Conservation (phyloP, 805 yeast species). For the Pichia exigua region DNA sequence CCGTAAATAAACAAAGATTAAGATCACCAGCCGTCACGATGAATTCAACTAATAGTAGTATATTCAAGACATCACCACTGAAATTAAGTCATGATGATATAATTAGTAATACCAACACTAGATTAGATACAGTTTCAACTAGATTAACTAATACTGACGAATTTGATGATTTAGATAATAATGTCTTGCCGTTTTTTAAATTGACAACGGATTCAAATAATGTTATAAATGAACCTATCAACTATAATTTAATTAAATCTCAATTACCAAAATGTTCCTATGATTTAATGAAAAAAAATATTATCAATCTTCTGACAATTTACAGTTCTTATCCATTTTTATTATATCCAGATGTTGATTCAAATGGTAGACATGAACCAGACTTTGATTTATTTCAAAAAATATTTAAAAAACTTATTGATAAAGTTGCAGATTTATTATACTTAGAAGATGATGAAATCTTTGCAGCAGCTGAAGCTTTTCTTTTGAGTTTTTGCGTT, state of each 20-base stretch:
- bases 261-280: not conserved
- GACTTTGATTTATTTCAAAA: constrained; percentile 16
- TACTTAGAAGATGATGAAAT: constrained; percentile 31
- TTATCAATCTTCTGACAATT: constrained; percentile 25
- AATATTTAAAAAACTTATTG: constrained; percentile 16
- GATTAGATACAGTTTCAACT: constrained; percentile 2
- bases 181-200: constrained; percentile 5
- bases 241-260: not conserved
- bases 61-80: not conserved
- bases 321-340: constrained; percentile 29
- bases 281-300: constrained; percentile 10
- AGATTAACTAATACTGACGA: constrained; percentile 1
- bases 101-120: not conserved
- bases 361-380: not conserved
- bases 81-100: constrained; percentile 1
- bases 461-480: constrained; percentile 30
- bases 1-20: not conserved
- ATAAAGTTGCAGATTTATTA: constrained; percentile 32
- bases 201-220: not conserved
- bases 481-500: constrained; percentile 27
- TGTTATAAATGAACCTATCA: not conserved
- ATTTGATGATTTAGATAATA: constrained; percentile 1
- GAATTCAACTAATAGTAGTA: not conserved
- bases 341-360: constrained; percentile 18
- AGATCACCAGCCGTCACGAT: not conserved